phyloP scores from a whole-genome alignment of 2,329 filamentous ascomycete genomes.

The Aureobasidium sp. region DNA sequence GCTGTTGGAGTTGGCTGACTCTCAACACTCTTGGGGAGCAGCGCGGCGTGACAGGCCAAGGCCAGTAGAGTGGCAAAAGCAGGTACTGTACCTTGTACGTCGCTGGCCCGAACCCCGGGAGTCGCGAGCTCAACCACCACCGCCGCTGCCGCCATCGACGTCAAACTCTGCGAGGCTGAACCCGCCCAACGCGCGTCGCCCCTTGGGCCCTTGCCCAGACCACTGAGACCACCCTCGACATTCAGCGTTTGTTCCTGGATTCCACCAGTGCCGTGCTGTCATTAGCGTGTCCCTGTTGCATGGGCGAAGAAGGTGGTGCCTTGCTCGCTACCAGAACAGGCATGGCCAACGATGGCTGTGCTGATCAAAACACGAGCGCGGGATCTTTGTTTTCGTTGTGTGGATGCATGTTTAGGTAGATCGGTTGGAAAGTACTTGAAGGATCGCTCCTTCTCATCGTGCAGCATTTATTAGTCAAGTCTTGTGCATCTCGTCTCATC shows the following conservation, averaged over 20 bases:
- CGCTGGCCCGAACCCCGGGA: not conserved
- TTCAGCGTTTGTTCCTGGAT: not conserved
- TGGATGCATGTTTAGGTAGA: not conserved
- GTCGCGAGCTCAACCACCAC: not conserved
- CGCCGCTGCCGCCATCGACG: not conserved
- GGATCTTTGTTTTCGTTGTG: constrained; percentile 4
- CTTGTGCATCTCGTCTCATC: not conserved
- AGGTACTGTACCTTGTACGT: constrained; percentile 1
- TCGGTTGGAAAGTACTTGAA: constrained; percentile 4
- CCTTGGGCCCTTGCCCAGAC: constrained; percentile 9
- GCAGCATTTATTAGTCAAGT: not conserved
- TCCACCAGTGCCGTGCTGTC: not conserved
- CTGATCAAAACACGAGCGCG: not conserved
- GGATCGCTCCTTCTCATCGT: constrained; percentile 3
- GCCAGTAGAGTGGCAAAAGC: not conserved
- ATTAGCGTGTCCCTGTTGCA: not conserved
- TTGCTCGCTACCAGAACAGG: not conserved
- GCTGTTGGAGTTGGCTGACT: not conserved
- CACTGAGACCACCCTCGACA: not conserved
- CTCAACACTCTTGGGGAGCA: not conserved
- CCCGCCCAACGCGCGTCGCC: not conserved
- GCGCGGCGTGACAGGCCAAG: not conserved
- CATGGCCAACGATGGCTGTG: not conserved
- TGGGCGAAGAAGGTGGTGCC: not conserved
- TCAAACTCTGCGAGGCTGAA: not conserved